Percentiles rank a stretch among this genome's conserved stretches.
Evolutionary conservation across 768 basidiomycete genomes (phyloP).

Genomic region (Brasilioporus rufonigricans): DNA sequence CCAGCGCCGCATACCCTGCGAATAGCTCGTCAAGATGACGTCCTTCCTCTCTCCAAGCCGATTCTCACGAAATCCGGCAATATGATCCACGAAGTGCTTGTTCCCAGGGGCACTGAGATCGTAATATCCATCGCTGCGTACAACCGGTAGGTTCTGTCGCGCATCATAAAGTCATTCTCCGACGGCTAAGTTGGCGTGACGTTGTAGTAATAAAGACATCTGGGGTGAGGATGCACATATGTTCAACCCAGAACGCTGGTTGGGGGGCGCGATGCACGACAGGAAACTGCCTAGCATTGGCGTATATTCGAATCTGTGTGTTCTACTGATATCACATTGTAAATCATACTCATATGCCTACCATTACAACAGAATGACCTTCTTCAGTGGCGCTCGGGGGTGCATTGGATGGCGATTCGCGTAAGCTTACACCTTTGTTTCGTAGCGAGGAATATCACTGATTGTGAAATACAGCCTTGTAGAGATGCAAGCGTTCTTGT

Average conservation of each 20-base stretch:
- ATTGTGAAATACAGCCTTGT: conserved; percentile 29
- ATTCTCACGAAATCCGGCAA: conserved; percentile 45
- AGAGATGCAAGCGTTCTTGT: conserved; percentile 55
- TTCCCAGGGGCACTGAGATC: conserved; percentile 50
- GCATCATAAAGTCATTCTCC: neutral
- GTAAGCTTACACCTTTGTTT: conserved; percentile 4
- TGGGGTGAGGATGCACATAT: conserved; percentile 27
- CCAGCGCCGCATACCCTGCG: conserved; percentile 50
- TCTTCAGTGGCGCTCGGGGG: conserved; percentile 9
- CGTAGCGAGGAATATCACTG: neutral
- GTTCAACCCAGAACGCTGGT: conserved; percentile 17
- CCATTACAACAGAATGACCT: conserved; percentile 14
- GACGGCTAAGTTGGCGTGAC: neutral
- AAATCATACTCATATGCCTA: too few relatives aligned
- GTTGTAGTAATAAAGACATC: conserved; percentile 13
- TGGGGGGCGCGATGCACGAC: neutral
- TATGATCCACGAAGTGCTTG: conserved; percentile 40
- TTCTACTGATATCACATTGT: neutral
- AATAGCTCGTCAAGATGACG: conserved; percentile 47
- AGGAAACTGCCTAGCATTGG: conserved; percentile 11
- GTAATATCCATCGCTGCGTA: conserved; percentile 51
- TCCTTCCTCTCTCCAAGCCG: conserved; percentile 57
- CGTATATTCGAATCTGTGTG: conserved; percentile 15
- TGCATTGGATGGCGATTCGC: conserved; percentile 30
- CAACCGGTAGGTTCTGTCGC: conserved; percentile 41